Conservation (phyloP, 208 protist species). For the Trichomonas tenax region DNA sequence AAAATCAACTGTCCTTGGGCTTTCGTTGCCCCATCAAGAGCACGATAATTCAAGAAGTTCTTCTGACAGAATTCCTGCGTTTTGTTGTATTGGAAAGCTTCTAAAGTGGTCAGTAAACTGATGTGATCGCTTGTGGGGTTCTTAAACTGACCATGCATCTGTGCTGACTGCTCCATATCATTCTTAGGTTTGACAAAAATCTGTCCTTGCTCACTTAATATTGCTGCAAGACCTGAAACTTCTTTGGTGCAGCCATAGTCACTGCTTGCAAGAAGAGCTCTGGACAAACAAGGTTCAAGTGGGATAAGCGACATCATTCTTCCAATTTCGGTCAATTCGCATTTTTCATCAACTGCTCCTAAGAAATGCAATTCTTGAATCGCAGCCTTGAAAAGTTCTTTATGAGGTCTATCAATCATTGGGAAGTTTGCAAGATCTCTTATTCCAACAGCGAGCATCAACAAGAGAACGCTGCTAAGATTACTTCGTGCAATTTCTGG, state of each 20-base stretch:
- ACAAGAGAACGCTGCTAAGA: conserved; percentile 55
- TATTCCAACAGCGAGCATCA: conserved; percentile 42
- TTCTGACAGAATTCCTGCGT: background rate
- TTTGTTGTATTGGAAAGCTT: background rate
- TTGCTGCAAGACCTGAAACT: background rate
- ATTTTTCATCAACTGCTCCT: background rate
- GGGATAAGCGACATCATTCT: background rate
- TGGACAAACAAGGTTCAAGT: background rate
- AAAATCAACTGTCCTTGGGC: background rate
- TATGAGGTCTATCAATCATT: background rate
- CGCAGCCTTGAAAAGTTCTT: background rate
- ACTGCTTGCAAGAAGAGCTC: background rate
- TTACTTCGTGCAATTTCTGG: conserved; percentile 67
- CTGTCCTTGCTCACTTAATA: background rate
- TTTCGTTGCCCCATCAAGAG: background rate
- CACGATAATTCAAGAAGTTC: background rate
- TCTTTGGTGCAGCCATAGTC: background rate
- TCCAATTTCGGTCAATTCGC: background rate
- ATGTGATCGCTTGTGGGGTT: background rate
- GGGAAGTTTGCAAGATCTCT: background rate
- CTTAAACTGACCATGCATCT: background rate
- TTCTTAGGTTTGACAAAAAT: background rate
- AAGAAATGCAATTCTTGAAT: background rate
- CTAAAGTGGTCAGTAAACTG: background rate
- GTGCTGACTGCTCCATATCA: too few species aligned